Evolutionary conservation across 352 stramenopile species (phyloP).

Genomic region (Pythium phragmiticola): DNA sequence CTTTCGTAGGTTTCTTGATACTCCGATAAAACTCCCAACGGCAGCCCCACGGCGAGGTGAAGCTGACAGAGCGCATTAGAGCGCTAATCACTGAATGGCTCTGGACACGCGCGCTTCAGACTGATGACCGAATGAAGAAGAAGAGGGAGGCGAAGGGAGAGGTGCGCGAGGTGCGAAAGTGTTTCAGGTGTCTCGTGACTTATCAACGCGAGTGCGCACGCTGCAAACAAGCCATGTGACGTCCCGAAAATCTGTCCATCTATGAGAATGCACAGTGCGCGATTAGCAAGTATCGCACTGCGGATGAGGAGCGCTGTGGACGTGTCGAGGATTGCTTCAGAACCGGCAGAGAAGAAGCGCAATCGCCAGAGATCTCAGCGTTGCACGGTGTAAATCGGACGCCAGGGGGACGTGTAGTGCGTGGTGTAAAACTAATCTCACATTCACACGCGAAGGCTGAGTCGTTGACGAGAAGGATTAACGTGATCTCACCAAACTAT

Average conservation of each 20-base stretch:
- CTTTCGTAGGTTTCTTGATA: conserved; percentile 14
- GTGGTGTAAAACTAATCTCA: not conserved
- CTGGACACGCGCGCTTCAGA: conserved; percentile 8
- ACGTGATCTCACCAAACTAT: no score
- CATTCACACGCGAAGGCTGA: not conserved
- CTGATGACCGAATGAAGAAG: not conserved
- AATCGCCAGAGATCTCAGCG: not conserved
- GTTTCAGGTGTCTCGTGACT: not conserved
- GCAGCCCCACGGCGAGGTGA: not conserved
- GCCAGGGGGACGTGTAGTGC: no score
- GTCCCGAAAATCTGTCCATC: conserved; percentile 13
- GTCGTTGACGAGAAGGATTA: no score
- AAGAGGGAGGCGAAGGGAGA: not conserved
- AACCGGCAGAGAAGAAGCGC: not conserved
- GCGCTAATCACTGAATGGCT: not conserved
- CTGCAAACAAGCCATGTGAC: no score
- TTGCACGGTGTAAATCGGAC: not conserved
- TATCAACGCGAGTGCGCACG: not conserved
- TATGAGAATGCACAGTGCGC: conserved; percentile 10
- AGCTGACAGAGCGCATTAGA: not conserved
- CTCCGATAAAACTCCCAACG: not conserved
- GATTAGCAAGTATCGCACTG: conserved; percentile 5
- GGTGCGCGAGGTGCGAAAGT: not conserved
- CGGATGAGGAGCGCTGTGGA: not conserved
- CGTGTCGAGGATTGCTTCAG: conserved; percentile 8